A percentile compares a stretch with the other conserved stretches of the same genome.
Conservation (phyloP, 768 basidiomycete genomes). For the Cubamyces lactineus region DNA sequence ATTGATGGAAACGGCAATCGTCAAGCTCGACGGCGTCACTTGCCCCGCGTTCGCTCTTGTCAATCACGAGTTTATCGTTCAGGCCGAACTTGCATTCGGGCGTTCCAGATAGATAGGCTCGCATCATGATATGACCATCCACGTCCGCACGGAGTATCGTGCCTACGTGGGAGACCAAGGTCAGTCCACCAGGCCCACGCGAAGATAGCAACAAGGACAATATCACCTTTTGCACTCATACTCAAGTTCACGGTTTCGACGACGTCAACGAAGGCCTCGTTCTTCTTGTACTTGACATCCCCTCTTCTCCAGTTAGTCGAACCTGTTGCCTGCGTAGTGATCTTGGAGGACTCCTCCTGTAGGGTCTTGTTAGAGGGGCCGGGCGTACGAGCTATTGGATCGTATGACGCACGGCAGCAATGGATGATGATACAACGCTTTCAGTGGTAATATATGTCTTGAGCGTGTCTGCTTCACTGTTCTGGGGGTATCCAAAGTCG, state of each 20-base stretch:
- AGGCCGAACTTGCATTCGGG: slow-evolving; percentile 99
- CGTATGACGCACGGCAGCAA: slow-evolving; percentile 66
- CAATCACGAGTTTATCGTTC: slow-evolving; percentile 97
- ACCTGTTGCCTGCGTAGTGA: slow-evolving; percentile 96
- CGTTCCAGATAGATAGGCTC: slow-evolving; percentile 94
- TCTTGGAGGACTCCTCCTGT: slow-evolving; percentile 96
- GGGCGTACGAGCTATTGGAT: neutral
- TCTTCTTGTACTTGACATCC: slow-evolving; percentile 99
- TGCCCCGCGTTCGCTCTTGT: slow-evolving; percentile 69
- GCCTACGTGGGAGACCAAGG: slow-evolving; percentile 47
- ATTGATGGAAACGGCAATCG: slow-evolving; percentile 99
- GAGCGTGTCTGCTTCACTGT: slow-evolving; percentile 96
- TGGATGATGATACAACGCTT: slow-evolving; percentile 85
- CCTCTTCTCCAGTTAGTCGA: slow-evolving; percentile 93
- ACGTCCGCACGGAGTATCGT: slow-evolving; percentile 94
- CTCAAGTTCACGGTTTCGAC: slow-evolving; percentile 95
- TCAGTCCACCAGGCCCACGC: neutral
- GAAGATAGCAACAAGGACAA: slow-evolving; percentile 16
- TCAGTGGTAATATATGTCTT: slow-evolving; percentile 99
- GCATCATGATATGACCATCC: slow-evolving; percentile 97
- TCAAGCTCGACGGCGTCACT: slow-evolving; percentile 90
- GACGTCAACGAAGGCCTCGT: slow-evolving; percentile 99
- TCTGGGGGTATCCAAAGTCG: slow-evolving; percentile 99
- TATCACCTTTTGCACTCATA: slow-evolving; percentile 92
- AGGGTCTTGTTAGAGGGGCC: neutral